Base-by-base conservation (phyloP, 805 yeast genomes). In the Yarrowia hollandica region DNA sequence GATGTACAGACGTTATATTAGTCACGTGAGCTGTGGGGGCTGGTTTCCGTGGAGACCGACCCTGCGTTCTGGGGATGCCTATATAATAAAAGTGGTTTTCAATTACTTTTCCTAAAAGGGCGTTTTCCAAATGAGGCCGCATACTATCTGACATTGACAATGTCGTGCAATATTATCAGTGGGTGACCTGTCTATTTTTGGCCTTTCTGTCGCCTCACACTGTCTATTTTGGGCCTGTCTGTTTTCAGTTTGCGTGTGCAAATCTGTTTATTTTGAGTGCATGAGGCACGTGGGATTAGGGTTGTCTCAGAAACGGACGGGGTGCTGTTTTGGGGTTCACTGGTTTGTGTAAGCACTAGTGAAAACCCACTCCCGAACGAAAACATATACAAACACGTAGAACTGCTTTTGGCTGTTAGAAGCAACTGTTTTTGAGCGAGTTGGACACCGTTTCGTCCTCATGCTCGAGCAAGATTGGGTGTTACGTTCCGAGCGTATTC, bases 11-110 rank as follows among this genome's bases (percentile, higher is more conserved):
- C 52, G 54, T 44, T 44, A 21, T 19, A 18, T 25, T 31, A n/a
- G 26, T 28, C 37, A 41, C 48, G 48, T 41, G 48, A 41, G 28
- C 42, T 38, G 26, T 38, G 42, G 28, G 41, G 25, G 39, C 39
- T 35, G 39, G 39, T 15, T 35, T 35, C 37, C n/a, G n/a, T n/a
- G n/a, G n/a, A n/a, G n/a, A n/a, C n/a, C n/a, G n/a, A n/a, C n/a
- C 39, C 15, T 12, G 15, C 39, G 22, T 18, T 9, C 3, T 12
- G 7, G 25, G 7, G 9, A 26, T 12, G 30, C 12, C 30, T 26
- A 26, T 26, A 26, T 26, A 26, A 26, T 26, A 26, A 10, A n/a
- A n/a, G n/a, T n/a, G n/a, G 9, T 26, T 26, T 26, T 5, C 8
- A 26, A 10, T 26, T 26, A 26, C 30, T 10, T 26, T 26, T 26